Conservation (phyloP, 352 stramenopile species). For the Plasmopara viticola region DNA sequence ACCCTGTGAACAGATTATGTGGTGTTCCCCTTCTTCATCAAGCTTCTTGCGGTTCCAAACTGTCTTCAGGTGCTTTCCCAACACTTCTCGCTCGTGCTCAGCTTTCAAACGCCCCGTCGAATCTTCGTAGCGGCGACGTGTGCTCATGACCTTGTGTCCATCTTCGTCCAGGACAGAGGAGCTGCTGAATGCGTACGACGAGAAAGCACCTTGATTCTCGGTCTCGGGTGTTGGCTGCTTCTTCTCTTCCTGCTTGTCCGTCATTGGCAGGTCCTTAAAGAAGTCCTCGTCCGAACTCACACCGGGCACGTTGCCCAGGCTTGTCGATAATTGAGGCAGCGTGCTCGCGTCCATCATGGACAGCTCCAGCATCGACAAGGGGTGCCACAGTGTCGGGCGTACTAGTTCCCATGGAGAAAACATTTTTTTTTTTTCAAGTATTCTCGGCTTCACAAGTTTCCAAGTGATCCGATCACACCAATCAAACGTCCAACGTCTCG, state of each 20-base stretch:
- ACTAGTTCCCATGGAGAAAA: constrained; percentile 77
- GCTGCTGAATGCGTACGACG: constrained; percentile 72
- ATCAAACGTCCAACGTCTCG: not conserved
- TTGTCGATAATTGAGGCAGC: constrained; percentile 40
- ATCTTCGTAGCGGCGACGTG: constrained; percentile 78
- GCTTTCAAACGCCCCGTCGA: constrained; percentile 75
- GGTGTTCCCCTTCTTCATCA: constrained; percentile 60
- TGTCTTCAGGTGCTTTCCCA: constrained; percentile 56
- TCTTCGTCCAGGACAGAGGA: constrained; percentile 69
- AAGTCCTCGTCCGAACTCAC: constrained; percentile 65
- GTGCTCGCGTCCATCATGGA: constrained; percentile 70
- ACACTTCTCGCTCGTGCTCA: constrained; percentile 69
- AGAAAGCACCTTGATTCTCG: constrained; percentile 44
- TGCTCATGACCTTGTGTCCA: constrained; percentile 53
- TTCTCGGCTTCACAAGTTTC: not conserved
- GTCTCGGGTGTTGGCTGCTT: constrained; percentile 22
- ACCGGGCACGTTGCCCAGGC: constrained; percentile 28
- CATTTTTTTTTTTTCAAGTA: constrained; percentile 13
- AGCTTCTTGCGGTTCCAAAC: constrained; percentile 65
- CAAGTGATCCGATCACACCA: not conserved
- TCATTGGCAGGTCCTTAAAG: constrained; percentile 63
- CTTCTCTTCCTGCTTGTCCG: constrained; percentile 26
- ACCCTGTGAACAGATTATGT: constrained; percentile 49
- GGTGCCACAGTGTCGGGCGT: constrained; percentile 68
- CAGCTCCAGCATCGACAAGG: constrained; percentile 74